phyloP scores from a whole-genome alignment of 2,329 filamentous ascomycete species.

The Coniochaeta pulveracea region DNA sequence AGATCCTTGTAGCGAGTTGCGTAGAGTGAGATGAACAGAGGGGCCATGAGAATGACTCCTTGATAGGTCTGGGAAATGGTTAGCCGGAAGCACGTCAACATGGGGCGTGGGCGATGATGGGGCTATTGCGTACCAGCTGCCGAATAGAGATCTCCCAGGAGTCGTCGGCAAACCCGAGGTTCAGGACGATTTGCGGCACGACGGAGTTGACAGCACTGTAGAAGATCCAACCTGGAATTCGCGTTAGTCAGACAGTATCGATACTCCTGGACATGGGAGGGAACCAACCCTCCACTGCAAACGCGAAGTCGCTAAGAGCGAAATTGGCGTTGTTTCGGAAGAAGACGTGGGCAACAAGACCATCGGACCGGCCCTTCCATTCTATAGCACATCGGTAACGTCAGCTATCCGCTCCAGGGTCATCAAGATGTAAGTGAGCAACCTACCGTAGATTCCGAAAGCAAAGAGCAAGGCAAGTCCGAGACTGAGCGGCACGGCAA shows the following conservation, averaged over 20 bases:
- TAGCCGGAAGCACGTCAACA: neutral
- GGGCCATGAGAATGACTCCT: slow-evolving; percentile 25
- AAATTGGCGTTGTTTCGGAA: slow-evolving; percentile 43
- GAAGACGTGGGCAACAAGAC: slow-evolving; percentile 44
- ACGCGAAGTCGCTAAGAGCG: slow-evolving; percentile 40
- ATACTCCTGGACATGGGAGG: no score
- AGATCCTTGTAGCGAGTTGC: slow-evolving; percentile 36
- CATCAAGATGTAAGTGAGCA: neutral
- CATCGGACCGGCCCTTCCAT: slow-evolving; percentile 42
- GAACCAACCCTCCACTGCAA: slow-evolving; percentile 38
- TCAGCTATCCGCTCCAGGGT: neutral
- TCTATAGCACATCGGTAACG: slow-evolving; percentile 21
- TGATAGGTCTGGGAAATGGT: slow-evolving; percentile 19
- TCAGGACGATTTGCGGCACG: slow-evolving; percentile 34
- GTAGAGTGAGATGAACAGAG: slow-evolving; percentile 31
- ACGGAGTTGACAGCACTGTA: slow-evolving; percentile 40
- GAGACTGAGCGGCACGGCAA: slow-evolving; percentile 27
- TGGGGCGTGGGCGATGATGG: neutral
- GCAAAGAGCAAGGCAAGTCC: slow-evolving; percentile 26
- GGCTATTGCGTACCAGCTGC: slow-evolving; percentile 26
- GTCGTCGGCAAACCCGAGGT: slow-evolving; percentile 34
- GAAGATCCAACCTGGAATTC: slow-evolving; percentile 39
- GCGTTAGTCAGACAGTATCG: neutral
- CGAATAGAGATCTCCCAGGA: slow-evolving; percentile 35
- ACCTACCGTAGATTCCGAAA: slow-evolving; percentile 28